These are phyloP conservation scores for Suhomyces canberraensis DNA, from an alignment of 805 yeast species.

Conservation along the genomic window DNA sequence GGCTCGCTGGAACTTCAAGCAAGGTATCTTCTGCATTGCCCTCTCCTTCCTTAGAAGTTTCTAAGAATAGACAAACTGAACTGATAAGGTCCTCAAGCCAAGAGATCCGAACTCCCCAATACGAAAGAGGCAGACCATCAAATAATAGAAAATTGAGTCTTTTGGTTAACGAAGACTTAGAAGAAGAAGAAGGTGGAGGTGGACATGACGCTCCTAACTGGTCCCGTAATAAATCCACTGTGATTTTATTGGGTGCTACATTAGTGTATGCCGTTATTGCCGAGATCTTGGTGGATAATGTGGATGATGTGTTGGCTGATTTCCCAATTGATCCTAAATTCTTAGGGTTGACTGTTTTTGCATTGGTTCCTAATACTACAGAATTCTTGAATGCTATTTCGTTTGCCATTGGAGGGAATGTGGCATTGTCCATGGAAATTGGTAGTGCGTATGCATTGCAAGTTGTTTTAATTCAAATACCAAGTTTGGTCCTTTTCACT, in stretches of 20 bases:
- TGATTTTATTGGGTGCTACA: slow-evolving; percentile 81
- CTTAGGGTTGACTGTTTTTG: slow-evolving; percentile 90
- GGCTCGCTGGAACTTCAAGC: slow-evolving; percentile 5
- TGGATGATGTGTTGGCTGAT: slow-evolving; percentile 75
- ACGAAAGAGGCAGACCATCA: not conserved
- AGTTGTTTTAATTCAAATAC: slow-evolving; percentile 90
- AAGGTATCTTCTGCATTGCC: slow-evolving; percentile 6
- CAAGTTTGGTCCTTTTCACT: slow-evolving; percentile 80
- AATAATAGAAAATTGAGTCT: slow-evolving; percentile 3
- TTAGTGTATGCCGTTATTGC: slow-evolving; percentile 88
- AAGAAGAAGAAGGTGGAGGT: slow-evolving; percentile 38
- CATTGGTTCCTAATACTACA: slow-evolving; percentile 94
- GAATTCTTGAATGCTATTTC: slow-evolving; percentile 96
- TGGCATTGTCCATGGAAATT: slow-evolving; percentile 94
- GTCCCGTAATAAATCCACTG: slow-evolving; percentile 81
- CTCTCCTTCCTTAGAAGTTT: slow-evolving; percentile 18
- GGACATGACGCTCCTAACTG: slow-evolving; percentile 98
- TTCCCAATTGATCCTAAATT: slow-evolving; percentile 88
- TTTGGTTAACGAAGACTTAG: slow-evolving; percentile 8
- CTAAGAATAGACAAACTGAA: slow-evolving; percentile 12
- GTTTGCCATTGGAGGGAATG: slow-evolving; percentile 93
- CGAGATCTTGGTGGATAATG: slow-evolving; percentile 88
- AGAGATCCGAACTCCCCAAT: not conserved
- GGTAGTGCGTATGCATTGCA: slow-evolving; percentile 97
- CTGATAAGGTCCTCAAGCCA: not conserved